These are phyloP conservation scores for Sisymbrium altissimum DNA, from an alignment of 345 rosid genomes.

Conservation along the genomic window DNA sequence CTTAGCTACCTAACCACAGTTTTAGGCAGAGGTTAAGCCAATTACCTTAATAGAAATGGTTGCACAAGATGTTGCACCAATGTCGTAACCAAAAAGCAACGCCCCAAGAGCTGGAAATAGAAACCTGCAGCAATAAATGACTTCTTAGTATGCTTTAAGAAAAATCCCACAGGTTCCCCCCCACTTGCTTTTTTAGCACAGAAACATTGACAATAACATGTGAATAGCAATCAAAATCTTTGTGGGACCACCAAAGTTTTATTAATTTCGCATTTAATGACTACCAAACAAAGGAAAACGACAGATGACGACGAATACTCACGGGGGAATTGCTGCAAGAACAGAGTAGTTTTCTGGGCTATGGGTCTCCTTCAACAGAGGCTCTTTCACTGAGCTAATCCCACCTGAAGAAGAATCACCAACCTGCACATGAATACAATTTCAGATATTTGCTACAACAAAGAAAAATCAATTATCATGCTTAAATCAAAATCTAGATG, in stretches of 20 bases:
- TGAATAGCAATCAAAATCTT: background rate
- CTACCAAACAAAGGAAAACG: background rate
- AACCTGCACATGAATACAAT: constrained; percentile 30
- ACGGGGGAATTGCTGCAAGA: constrained; percentile 72
- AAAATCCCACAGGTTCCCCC: background rate
- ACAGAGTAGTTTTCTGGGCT: constrained; percentile 59
- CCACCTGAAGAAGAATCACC: constrained; percentile 62
- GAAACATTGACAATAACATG: background rate
- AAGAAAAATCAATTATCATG: background rate
- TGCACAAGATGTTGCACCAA: constrained; percentile 96
- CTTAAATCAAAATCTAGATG: too few relatives aligned
- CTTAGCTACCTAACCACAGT: background rate
- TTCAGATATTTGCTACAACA: background rate
- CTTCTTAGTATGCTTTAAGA: constrained; percentile 14
- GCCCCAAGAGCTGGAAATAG: constrained; percentile 99
- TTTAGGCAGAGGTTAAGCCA: background rate
- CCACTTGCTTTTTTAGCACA: constrained; percentile 12
- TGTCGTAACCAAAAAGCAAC: constrained; percentile 89
- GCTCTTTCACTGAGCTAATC: constrained; percentile 56
- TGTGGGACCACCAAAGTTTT: background rate
- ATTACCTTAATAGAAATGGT: constrained; percentile 70
- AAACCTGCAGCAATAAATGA: constrained; percentile 63
- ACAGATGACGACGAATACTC: constrained; percentile 25
- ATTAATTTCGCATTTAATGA: constrained; percentile 1
- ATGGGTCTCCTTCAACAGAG: constrained; percentile 48